Base-by-base conservation (phyloP, 352 stramenopile species). In the Globisporangium nagaii region DNA sequence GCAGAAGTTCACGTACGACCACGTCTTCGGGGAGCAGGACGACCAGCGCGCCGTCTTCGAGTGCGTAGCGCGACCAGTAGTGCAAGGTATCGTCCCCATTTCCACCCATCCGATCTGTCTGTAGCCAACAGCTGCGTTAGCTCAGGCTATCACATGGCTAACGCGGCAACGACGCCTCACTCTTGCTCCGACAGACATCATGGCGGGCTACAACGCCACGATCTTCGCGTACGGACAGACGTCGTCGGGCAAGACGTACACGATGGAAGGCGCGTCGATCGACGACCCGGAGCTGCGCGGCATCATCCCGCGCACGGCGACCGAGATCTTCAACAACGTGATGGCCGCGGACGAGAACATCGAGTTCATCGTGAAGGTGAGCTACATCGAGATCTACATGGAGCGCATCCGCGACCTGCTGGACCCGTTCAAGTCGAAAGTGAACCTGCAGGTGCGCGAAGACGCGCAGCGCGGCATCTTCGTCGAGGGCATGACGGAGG, bases 341-440 rank as follows among this genome's bases (percentile, higher is more conserved):
- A 75, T 89, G 66, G 75, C 79, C 19, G 89, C 88, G 8, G 81
- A 95, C 46, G 86, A 96, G 58, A 92, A 93, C 70, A 88, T 97
- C 46, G 88, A 96, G 65, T 98, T 97, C 65, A 95, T 93, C 47
- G 83, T 96, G 27, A 93, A 90, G 63, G 86, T 96, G 36, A 95
- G 83, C 65, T 97, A 97, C 78, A 95, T 98, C 56, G 93, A 98
- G 72, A 98, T 98, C 56, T 98, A 98, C 73, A 96, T 97, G 84
- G 93, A 98, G 67, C 76, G 79, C 27, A 97, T 98, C 48, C 79
- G 89, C 19, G 93, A 98, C 58, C 65, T 98, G 13, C 67, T 98
- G 40, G 88, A 97, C 58, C 72, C 75, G 48, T 94, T 94, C 70
- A 94, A 95, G 58, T 91, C 86, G 31, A 93, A 96, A 58, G 73